phyloP scores from a whole-genome alignment of 2,329 filamentous ascomycete genomes.

The Tolypocladium amazonense region DNA sequence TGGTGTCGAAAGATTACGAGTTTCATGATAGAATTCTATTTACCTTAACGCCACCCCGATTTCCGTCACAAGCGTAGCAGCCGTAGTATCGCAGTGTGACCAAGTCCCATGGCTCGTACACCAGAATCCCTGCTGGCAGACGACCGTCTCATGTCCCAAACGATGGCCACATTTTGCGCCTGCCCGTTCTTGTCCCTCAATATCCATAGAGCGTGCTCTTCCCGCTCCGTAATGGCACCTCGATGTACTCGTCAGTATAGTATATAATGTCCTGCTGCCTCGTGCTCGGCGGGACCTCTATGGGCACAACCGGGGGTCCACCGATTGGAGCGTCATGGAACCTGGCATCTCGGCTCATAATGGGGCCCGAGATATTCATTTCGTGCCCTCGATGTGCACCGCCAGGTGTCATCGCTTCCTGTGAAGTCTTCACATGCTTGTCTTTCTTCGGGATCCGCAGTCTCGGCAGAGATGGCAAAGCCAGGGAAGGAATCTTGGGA shows the following conservation, averaged over 20 bases:
- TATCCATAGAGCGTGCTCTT: constrained; percentile 23
- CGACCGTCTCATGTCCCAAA: not conserved
- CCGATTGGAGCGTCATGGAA: constrained; percentile 11
- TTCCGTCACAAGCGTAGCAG: not conserved
- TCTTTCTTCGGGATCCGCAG: constrained; percentile 31
- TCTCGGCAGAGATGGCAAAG: constrained; percentile 26
- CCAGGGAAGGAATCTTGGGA: constrained; percentile 21
- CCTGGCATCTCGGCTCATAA: constrained; percentile 12
- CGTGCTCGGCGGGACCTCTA: not conserved
- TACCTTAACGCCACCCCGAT: not conserved
- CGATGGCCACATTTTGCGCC: not conserved
- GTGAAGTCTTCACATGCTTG: not conserved
- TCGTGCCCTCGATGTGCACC: constrained; percentile 10
- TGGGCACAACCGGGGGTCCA: constrained; percentile 3
- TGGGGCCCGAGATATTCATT: not conserved
- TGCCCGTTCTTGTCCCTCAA: not conserved
- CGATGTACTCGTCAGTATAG: constrained; percentile 6
- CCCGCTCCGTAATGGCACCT: constrained; percentile 23
- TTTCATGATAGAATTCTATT: not conserved
- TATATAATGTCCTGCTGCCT: not conserved
- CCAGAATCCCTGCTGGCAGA: too few species aligned
- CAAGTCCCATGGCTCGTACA: not conserved
- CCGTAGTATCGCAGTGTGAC: not conserved
- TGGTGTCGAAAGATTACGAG: not conserved
- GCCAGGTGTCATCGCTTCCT: constrained; percentile 10